Evolutionary conservation across 257 asterid genomes (phyloP), one percentile per base, ranked within the genome.

Genomic region (Jasminum sambac): DNA sequence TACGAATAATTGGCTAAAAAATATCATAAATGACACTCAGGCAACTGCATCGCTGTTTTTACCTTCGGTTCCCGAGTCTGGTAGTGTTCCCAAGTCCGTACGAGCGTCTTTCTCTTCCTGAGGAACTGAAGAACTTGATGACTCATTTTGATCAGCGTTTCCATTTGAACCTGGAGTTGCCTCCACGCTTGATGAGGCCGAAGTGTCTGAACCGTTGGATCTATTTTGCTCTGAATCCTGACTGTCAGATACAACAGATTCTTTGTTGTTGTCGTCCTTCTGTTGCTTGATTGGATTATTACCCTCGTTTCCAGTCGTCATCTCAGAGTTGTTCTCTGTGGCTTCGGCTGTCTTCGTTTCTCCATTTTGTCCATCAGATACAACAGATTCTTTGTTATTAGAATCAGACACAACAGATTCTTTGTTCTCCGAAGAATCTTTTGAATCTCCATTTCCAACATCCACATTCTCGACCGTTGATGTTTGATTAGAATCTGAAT

Each of bases 31-130:
- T 60, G 21, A 83, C 78, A 87, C 89, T 85, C 64, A 30, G 19
- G 92, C 87, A 70, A 83, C 79, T 4, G 95, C 88, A 11, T 88
- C 86, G 6, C 78, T 78, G 72, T 38, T 72, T 76, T 76, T 81
- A 34, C 74, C 80, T 66, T 66, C 86, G 7, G 41, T 74, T 61
- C 85, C 96, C 5, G 85, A 73, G 40, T 81, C 89, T 2, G 93
- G 95, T 82, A 92, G 85, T 12, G 95, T 90, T 63, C 72, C 85
- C 64, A 88, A 67, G 75, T 87, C 90, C 0, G 82, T 85, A 36
- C 85, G 96, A 57, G 90, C 83, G 2, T 88, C 96, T 66, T 77
- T 85, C 85, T 84, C 92, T 69, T 85, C 92, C 72, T 74, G 84
- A 23, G 85, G 91, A 72, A 85, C 30, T 34, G 84, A 71, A 67